Conservation (phyloP, 768 basidiomycete genomes). For the Saitozyma sp. region DNA sequence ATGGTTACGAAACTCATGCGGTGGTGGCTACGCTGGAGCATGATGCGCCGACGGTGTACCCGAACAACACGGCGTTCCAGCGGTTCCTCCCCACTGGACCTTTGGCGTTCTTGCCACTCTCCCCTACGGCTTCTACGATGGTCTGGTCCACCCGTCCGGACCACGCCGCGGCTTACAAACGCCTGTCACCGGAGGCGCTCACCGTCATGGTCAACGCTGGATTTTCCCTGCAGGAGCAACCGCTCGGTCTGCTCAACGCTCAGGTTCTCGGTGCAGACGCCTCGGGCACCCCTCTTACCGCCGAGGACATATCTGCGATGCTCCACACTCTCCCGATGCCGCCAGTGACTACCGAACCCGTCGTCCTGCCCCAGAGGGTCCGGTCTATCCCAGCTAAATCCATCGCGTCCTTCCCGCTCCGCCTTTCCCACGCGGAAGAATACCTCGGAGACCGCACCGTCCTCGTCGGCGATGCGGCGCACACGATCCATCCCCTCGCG, state of each 20-base stretch:
- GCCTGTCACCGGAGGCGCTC: conserved; percentile 66
- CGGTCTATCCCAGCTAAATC: conserved; percentile 68
- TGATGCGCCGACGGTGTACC: conserved; percentile 57
- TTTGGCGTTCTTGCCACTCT: conserved; percentile 89
- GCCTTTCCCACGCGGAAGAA: conserved; percentile 77
- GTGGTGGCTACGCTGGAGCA: conserved; percentile 87
- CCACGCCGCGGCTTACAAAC: conserved; percentile 70
- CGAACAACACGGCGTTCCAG: conserved; percentile 82
- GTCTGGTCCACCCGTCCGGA: conserved; percentile 89
- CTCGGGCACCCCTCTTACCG: conserved; percentile 52
- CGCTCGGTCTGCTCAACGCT: conserved; percentile 33
- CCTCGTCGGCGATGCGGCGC: conserved; percentile 93
- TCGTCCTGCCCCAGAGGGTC: conserved; percentile 73
- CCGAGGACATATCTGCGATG: conserved; percentile 55
- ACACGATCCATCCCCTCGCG: conserved; percentile 89
- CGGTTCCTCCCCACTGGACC: conserved; percentile 93
- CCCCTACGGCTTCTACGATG: conserved; percentile 73
- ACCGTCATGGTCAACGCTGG: conserved; percentile 81
- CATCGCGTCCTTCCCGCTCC: conserved; percentile 85
- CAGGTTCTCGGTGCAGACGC: conserved; percentile 22
- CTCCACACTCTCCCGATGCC: conserved; percentile 60
- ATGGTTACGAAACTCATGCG: conserved; percentile 84
- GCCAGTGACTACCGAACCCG: conserved; percentile 53
- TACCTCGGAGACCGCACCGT: conserved; percentile 82
- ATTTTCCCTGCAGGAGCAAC: conserved; percentile 60